phyloP scores from a whole-genome alignment of 1,284 basidiomycete genomes.

The Cystobasidiaceae sp. region DNA sequence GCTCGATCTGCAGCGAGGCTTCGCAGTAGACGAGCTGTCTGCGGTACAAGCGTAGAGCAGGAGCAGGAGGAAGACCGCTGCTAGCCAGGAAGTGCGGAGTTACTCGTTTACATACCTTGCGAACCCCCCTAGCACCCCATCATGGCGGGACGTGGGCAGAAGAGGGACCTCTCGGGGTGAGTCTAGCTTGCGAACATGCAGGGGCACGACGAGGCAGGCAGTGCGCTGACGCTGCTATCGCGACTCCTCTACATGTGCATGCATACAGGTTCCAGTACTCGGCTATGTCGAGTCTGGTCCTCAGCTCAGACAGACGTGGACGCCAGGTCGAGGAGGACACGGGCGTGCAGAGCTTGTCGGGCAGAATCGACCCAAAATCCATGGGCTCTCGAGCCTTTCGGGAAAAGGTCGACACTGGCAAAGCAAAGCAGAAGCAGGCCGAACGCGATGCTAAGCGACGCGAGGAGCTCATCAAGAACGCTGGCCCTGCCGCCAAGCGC shows the following conservation, averaged over 20 bases:
- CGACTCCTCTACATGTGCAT: neutral
- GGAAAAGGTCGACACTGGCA: constrained; percentile 81
- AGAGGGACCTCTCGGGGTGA: constrained; percentile 29
- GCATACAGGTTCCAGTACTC: constrained; percentile 35
- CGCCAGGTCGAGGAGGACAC: constrained; percentile 88
- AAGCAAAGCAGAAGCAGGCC: constrained; percentile 63
- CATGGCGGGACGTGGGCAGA: constrained; percentile 25
- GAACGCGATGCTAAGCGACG: constrained; percentile 42
- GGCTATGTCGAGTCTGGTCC: constrained; percentile 43
- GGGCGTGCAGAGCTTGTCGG: constrained; percentile 84
- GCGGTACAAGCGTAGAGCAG: no score
- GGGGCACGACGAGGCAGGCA: no score
- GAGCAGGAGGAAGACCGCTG: no score
- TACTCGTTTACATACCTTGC: neutral
- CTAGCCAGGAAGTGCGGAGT: no score
- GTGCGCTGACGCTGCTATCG: neutral
- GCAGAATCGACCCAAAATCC: constrained; percentile 79
- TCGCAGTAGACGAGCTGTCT: no score
- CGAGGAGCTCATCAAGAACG: constrained; percentile 29
- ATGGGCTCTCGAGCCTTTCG: constrained; percentile 90
- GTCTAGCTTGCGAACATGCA: no score
- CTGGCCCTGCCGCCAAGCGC: constrained; percentile 31
- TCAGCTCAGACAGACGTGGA: constrained; percentile 49
- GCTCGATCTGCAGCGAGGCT: no score
- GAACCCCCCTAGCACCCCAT: neutral